These are phyloP conservation scores for Murraya koenigii DNA, from an alignment of 345 rosid genomes.

Conservation along the genomic window DNA sequence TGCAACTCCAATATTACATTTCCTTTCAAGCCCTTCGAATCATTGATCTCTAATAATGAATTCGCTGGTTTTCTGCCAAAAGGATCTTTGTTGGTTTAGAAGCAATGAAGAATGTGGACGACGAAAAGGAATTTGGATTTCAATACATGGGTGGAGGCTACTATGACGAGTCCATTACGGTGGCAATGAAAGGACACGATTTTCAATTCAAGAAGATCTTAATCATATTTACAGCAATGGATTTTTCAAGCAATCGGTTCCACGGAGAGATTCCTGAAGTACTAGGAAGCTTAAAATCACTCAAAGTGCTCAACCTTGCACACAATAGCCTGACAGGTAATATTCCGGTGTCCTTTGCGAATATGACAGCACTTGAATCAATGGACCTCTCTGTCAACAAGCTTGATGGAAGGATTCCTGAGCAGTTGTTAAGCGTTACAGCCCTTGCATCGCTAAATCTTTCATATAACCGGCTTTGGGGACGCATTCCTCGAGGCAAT, in stretches of 20 bases:
- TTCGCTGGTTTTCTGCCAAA: background rate
- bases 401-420: background rate
- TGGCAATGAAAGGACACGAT: background rate
- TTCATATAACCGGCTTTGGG: background rate
- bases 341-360: background rate
- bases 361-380: background rate
- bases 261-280: too few species aligned
- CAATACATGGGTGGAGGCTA: background rate
- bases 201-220: too few species aligned
- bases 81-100: background rate
- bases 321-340: background rate
- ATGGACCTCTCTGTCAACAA: background rate
- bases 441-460: background rate
- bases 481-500: slow-evolving; percentile 14
- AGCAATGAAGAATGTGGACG: background rate
- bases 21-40: background rate
- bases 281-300: too few species aligned
- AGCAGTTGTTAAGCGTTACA: background rate
- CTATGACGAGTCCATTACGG: background rate
- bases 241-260: too few species aligned
- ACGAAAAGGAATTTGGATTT: background rate
- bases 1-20: too few species aligned
- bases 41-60: background rate
- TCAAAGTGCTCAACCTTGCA: background rate
- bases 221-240: too few species aligned